phyloP scores from a whole-genome alignment of 495 filamentous ascomycete species.

The Xylaria flabelliformis region DNA sequence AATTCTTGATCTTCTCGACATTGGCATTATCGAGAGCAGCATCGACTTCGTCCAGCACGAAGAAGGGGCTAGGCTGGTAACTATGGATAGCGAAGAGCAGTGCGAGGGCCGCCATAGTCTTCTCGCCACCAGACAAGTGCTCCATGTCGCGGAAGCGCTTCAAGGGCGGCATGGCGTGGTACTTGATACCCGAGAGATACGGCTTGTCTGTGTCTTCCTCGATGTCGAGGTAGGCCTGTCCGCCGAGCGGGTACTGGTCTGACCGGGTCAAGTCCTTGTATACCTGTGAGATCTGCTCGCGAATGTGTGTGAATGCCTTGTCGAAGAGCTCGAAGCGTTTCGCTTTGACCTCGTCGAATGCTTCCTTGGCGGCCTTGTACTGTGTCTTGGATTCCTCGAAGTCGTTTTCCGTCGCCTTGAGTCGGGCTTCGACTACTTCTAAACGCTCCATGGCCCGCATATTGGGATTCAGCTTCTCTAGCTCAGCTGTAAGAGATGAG shows the following conservation, averaged over 20 bases:
- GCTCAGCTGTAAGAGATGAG: conserved; percentile 70
- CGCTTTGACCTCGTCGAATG: conserved; percentile 80
- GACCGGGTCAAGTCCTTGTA: conserved; percentile 94
- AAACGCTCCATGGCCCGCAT: conserved; percentile 95
- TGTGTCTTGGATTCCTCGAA: conserved; percentile 81
- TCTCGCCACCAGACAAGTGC: conserved; percentile 95
- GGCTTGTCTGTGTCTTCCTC: conserved; percentile 85
- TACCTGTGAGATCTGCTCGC: conserved; percentile 88
- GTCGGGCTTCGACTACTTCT: conserved; percentile 80
- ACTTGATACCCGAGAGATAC: conserved; percentile 93
- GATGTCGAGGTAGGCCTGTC: conserved; percentile 93
- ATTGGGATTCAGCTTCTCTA: conserved; percentile 94
- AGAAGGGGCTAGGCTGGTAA: conserved; percentile 94
- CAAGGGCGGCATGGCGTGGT: conserved; percentile 97
- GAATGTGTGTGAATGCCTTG: conserved; percentile 93
- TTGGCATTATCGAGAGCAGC: conserved; percentile 97
- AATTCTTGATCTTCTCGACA: conserved; percentile 91
- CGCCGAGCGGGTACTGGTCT: conserved; percentile 83
- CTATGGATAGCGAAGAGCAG: conserved; percentile 95
- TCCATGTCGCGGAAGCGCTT: conserved; percentile 99
- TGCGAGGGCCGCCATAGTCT: conserved; percentile 97
- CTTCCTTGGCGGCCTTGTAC: conserved; percentile 76
- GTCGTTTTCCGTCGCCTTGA: conserved; percentile 84
- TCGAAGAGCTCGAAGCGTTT: conserved; percentile 90
- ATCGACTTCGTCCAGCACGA: conserved; percentile 98